Evolutionary conservation across 768 basidiomycete species (phyloP), one percentile per base, ranked within the genome.

Genomic region (Xerocomus brunneocitrinus): DNA sequence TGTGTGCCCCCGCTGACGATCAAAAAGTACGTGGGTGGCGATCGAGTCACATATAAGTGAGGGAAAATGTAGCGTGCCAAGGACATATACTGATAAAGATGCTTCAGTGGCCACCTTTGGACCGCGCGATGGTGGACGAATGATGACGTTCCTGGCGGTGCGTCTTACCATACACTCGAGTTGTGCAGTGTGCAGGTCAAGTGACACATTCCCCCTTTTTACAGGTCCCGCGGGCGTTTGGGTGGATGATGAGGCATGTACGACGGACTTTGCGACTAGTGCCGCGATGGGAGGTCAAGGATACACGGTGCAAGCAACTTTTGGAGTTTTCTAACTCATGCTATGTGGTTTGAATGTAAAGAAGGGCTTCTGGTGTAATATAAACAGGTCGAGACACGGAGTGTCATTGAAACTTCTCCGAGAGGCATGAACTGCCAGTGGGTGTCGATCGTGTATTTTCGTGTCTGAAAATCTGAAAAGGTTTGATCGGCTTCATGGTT

Each of bases 121-220:
- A 74, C 69, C 1, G 78, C 79, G 4, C 62, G 71, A 49, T 78
- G 73, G 72, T 81, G 81, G 80, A 71, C 68, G 9, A 65, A 77
- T 40, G 61, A 63, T 24, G 76, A 79, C 65, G 22, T 61, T 32
- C 71, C 69, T 8, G 65, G 67, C 3, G 71, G 73, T 69, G 48
- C 13, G 64, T 62, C 27, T 34, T 32, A 2, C 19, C 24, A 34
- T 25, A 16, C 9, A 28, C n/a, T 3, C 10, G 32, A 8, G 9
- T 14, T 16, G 22, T 42, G 19, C 28, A n/a, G 31, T 9, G 13
- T 35, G 30, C 8, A 5, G 32, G 24, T 25, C 7, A 7, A 27
- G 28, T 31, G 27, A 48, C 31, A 8, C 2, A 2, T 38, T 49
- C 22, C 2, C 34, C 10, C 9, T 24, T 1, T 28, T 40, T 6